Conservation (phyloP, 176 grass and related monocot genomes). For the Cenchrus fungigraminus region DNA sequence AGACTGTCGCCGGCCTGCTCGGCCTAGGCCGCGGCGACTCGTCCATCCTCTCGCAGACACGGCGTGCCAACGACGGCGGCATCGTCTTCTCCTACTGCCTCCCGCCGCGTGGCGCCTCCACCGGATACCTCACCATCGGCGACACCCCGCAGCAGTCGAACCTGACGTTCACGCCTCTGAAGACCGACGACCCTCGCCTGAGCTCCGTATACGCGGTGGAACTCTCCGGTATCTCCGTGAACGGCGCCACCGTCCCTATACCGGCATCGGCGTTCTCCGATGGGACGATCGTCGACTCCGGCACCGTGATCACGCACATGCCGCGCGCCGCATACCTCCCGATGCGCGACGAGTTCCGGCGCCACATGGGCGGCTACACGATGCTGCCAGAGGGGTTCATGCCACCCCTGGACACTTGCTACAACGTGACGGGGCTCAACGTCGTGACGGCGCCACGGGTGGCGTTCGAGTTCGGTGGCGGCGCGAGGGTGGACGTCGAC, state of each 20-base stretch:
- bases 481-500: constrained; percentile 32
- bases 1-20: constrained; percentile 32
- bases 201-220: constrained; percentile 38
- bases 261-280: not conserved
- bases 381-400: not conserved
- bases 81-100: constrained; percentile 57
- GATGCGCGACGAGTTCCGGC: constrained; percentile 33
- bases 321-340: constrained; percentile 38
- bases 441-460: constrained; percentile 28
- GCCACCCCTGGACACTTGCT: constrained; percentile 43
- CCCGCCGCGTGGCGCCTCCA: constrained; percentile 34
- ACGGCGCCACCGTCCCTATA: constrained; percentile 1
- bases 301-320: constrained; percentile 50
- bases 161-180: constrained; percentile 34
- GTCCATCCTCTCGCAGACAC: constrained; percentile 50
- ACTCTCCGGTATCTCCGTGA: constrained; percentile 42
- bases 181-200: not conserved
- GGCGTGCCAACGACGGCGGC: not conserved
- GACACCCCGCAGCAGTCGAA: not conserved
- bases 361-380: constrained; percentile 39
- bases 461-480: constrained; percentile 29
- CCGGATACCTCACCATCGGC: constrained; percentile 50
- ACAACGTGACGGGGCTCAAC: constrained; percentile 45
- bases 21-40: constrained; percentile 39
- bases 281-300: constrained; percentile 48